phyloP scores from a whole-genome alignment of 345 rosid species.

The Sonneratia caseolaris region DNA sequence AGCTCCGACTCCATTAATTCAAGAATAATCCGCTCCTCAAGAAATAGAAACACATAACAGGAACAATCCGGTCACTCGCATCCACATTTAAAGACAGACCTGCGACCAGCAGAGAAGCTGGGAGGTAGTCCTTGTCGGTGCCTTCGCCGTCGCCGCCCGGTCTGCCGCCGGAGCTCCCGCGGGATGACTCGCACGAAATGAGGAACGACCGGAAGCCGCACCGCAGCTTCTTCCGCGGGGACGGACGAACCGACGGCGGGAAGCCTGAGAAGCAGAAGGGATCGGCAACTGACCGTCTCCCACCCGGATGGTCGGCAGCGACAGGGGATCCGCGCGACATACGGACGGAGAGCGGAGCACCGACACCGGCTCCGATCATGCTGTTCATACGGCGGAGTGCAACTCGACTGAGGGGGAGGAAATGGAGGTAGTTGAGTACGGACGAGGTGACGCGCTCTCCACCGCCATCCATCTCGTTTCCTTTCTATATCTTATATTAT shows the following conservation, averaged over 20 bases:
- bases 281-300: slow-evolving; percentile 2
- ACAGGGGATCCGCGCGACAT: slow-evolving; percentile 13
- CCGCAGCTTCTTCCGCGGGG: slow-evolving; percentile 1
- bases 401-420: not conserved
- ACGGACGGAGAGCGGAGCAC: slow-evolving; percentile 23
- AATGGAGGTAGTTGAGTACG: no score
- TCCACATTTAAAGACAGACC: slow-evolving; percentile 24
- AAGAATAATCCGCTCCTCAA: not conserved
- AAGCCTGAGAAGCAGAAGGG: slow-evolving; percentile 7
- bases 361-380: slow-evolving; percentile 7
- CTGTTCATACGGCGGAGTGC: not conserved
- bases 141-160: slow-evolving; percentile 24
- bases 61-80: not conserved
- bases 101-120: slow-evolving; percentile 70
- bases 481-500: no score
- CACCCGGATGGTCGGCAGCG: slow-evolving; percentile 14
- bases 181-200: slow-evolving; percentile 34
- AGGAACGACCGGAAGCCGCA: slow-evolving; percentile 2
- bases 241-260: not conserved
- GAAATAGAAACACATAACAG: not conserved
- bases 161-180: slow-evolving; percentile 37
- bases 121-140: slow-evolving; percentile 40
- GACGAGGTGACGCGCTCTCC: no score
- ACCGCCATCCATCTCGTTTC: no score
- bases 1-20: not conserved